Evolutionary conservation across 2,329 filamentous ascomycete genomes (phyloP), one percentile per base, ranked within the genome.

Genomic region (Aspergillus ochraceoroseus): DNA sequence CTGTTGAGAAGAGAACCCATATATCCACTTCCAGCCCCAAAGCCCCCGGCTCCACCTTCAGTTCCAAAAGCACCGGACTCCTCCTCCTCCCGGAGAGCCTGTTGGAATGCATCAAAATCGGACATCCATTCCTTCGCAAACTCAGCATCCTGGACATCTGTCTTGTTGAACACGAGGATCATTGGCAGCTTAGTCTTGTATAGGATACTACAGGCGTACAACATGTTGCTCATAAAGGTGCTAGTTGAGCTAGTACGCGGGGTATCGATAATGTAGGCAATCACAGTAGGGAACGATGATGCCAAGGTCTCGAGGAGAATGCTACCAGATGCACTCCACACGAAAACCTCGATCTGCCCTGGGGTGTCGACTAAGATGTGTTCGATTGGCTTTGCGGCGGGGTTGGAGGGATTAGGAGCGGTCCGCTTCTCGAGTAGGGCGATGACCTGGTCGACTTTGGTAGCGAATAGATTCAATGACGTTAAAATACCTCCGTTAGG

Each of bases 81-180:
- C 62, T 95, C 87, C 58, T 96, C 92, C 17, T 78, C 71, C 33
- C 79, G 77, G 31, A 98, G 72, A 1, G 94, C 90, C 11, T 79
- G 79, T 62, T 96, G 92, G 69, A 98, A 98, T 1, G 85, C 81
- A 52, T 98, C 92, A 58, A 95, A 98, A 65, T 98, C 90, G 4
- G 89, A 94, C 92, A 98, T 98, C 92, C 94, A 98, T 61, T 96
- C 88, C 68, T 90, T 92, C 1, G 89, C 92, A 58, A 95, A 95
- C 17, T 79, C 77, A 0, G 88, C 87, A 57, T 94, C 85, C 63
- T 94, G 87, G 28, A 94, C 87, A 58, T 98, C 92, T 0, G 89
- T 95, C 72, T 98, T 98, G 74, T 98, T 98, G 75, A 98, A 96
- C 7, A 98, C 92, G 5, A 98, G 71, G 38, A 98, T 94, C 92